These are phyloP conservation scores for Capsicum chinense DNA, from an alignment of 257 asterid genomes.

Conservation along the genomic window DNA sequence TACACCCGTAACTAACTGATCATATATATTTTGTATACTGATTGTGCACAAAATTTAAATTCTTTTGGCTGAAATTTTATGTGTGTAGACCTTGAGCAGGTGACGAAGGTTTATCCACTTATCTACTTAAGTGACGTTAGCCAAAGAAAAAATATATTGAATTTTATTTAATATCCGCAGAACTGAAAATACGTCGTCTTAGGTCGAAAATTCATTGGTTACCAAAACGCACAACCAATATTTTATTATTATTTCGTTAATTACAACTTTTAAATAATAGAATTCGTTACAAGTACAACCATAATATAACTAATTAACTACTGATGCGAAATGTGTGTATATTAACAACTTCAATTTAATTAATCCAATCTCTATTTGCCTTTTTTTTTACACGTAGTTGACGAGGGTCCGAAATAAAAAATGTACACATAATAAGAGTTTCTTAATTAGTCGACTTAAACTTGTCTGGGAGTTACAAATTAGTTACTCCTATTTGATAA, in stretches of 20 bases:
- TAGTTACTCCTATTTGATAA: too few relatives aligned
- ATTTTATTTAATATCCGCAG: not conserved
- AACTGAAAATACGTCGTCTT: not conserved
- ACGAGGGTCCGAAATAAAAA: not conserved
- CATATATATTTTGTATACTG: too few relatives aligned
- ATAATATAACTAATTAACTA: not conserved
- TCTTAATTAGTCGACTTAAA: not conserved
- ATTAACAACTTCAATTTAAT: not conserved
- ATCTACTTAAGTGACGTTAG: not conserved
- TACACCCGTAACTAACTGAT: too few relatives aligned
- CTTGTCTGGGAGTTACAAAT: not conserved
- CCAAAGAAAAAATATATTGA: not conserved
- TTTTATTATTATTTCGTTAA: slow-evolving; percentile 17
- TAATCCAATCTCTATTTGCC: not conserved
- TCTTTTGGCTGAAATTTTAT: not conserved
- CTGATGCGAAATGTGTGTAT: not conserved
- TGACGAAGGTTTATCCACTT: not conserved
- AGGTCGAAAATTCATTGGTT: not conserved
- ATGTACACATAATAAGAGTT: not conserved
- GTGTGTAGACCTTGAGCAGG: slow-evolving; percentile 19
- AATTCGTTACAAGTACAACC: slow-evolving; percentile 1
- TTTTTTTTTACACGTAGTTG: not conserved
- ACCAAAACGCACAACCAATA: slow-evolving; percentile 10
- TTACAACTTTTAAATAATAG: slow-evolving; percentile 9
- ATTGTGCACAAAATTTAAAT: too few relatives aligned